phyloP scores from a whole-genome alignment of 257 asterid species.

The Solanum tacnaense region DNA sequence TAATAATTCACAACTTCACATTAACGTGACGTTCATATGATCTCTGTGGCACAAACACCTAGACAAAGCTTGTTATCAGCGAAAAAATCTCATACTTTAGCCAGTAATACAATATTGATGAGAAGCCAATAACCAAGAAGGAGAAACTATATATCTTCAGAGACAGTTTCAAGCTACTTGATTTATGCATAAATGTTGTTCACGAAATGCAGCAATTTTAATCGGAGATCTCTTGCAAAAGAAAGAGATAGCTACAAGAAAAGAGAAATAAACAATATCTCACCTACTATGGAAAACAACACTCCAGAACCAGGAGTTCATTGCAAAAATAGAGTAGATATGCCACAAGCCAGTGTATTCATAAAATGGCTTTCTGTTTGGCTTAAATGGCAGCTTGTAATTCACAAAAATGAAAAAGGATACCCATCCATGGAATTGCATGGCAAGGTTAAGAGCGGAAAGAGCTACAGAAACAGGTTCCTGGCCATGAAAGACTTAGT shows the following conservation, averaged over 20 bases:
- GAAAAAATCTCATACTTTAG: neutral
- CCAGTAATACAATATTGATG: neutral
- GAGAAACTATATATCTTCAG: neutral
- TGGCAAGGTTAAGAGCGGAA: constrained; percentile 78
- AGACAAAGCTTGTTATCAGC: neutral
- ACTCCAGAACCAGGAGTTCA: constrained; percentile 87
- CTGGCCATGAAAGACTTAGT: constrained; percentile 22
- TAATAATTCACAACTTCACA: neutral
- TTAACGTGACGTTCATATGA: neutral
- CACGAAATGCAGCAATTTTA: neutral
- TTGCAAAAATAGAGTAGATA: constrained; percentile 53
- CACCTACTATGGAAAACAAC: constrained; percentile 77
- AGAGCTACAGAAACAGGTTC: constrained; percentile 91
- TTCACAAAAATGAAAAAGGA: constrained; percentile 76
- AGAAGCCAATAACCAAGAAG: neutral
- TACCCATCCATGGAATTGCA: constrained; percentile 90
- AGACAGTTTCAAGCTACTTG: neutral
- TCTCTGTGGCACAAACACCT: neutral
- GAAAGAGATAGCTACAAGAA: neutral
- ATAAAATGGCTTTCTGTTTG: constrained; percentile 55
- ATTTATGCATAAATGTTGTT: neutral
- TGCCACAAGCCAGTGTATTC: constrained; percentile 87
- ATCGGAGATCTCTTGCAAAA: neutral
- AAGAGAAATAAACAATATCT: constrained; percentile 11
- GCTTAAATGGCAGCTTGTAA: constrained; percentile 59